These are phyloP conservation scores for Theileria orientalis DNA, from an alignment of 169 alveolate species.

Conservation along the genomic window DNA sequence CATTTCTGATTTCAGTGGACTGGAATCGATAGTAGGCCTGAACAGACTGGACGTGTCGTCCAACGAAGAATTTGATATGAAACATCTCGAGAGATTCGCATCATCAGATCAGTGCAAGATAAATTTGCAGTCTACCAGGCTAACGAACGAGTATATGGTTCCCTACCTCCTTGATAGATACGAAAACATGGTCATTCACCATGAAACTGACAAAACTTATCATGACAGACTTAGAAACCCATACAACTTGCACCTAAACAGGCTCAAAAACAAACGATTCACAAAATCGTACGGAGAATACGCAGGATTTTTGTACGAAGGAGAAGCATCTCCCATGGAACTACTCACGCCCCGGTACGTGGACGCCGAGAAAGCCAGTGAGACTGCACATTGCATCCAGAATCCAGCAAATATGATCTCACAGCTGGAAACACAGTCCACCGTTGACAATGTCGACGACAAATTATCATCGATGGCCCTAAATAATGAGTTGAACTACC, in stretches of 20 bases:
- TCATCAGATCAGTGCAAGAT: conserved; percentile 3
- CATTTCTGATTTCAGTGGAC: conserved; percentile 10
- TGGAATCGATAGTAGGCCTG: background rate
- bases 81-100: background rate
- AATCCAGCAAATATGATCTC: background rate
- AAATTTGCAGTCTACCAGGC: conserved; percentile 9
- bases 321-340: conserved; percentile 50
- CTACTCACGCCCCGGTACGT: conserved; percentile 45
- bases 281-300: conserved; percentile 29
- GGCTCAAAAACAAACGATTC: conserved; percentile 32
- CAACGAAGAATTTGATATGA: conserved; percentile 16
- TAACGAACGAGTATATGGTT: conserved; percentile 9
- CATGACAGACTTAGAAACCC: conserved; percentile 38
- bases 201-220: conserved; percentile 3
- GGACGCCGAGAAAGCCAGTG: background rate
- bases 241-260: conserved; percentile 10
- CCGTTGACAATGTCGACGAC: background rate
- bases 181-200: background rate
- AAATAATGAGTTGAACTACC: background rate
- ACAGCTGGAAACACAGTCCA: conserved; percentile 22
- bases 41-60: conserved; percentile 13
- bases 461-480: background rate
- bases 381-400: background rate
- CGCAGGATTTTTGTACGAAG: conserved; percentile 55
- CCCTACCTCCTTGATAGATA: conserved; percentile 4